Conservation (phyloP, 345 rosid genomes). For the Iberis pinnata region DNA sequence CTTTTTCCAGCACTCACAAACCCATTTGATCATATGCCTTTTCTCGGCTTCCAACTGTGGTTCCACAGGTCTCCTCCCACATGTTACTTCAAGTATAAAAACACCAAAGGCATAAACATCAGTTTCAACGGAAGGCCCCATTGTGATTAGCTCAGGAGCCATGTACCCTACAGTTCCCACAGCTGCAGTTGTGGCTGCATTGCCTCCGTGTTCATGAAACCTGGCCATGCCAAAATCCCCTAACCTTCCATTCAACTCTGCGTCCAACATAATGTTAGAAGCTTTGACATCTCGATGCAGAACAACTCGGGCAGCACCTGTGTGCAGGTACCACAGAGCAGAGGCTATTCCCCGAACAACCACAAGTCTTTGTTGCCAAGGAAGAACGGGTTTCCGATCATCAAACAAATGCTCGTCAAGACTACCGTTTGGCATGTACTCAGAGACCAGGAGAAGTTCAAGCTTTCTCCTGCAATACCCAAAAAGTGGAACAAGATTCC, state of each 20-base stretch:
- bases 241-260: constrained; percentile 59
- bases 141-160: constrained; percentile 39
- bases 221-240: constrained; percentile 94
- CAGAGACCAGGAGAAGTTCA: neutral
- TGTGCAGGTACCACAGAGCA: neutral
- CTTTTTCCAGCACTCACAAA: constrained; percentile 28
- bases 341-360: neutral
- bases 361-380: neutral
- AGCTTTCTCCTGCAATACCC: neutral
- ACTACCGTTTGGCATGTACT: neutral
- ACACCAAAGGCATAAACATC: constrained; percentile 43
- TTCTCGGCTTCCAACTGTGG: constrained; percentile 27
- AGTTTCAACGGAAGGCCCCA: constrained; percentile 34
- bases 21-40: constrained; percentile 31
- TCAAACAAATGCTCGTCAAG: neutral
- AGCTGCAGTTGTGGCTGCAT: constrained; percentile 56
- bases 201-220: constrained; percentile 61
- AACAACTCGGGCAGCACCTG: constrained; percentile 43
- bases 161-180: constrained; percentile 67
- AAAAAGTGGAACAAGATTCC: neutral
- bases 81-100: constrained; percentile 40
- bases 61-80: constrained; percentile 61
- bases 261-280: constrained; percentile 39
- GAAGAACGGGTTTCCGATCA: neutral
- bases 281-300: constrained; percentile 48